These are phyloP conservation scores for Globisporangium carolinianum DNA, from an alignment of 352 stramenopile genomes.

Conservation along the genomic window DNA sequence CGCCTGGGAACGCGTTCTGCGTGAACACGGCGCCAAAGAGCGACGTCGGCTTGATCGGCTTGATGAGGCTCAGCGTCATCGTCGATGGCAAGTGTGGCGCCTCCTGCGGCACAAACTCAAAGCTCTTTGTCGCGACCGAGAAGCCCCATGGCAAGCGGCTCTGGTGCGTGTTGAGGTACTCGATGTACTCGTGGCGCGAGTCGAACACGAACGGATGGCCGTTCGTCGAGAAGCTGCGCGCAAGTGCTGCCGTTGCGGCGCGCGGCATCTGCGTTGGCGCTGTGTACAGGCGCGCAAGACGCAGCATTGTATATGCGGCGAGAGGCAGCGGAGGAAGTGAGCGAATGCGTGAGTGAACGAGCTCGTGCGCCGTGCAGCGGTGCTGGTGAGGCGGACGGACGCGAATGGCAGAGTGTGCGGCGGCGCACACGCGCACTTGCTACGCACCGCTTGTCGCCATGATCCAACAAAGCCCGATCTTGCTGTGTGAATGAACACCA, in stretches of 20 bases:
- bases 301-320: neutral
- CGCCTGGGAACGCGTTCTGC: slow-evolving; percentile 86
- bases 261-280: neutral
- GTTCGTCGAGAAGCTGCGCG: slow-evolving; percentile 24
- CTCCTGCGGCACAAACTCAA: slow-evolving; percentile 82
- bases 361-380: no score
- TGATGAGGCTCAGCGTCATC: slow-evolving; percentile 89
- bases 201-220: slow-evolving; percentile 71
- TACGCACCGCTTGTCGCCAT: no score
- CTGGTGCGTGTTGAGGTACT: slow-evolving; percentile 67
- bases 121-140: slow-evolving; percentile 66
- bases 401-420: no score
- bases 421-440: no score
- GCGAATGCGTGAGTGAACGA: no score
- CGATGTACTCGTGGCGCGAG: slow-evolving; percentile 76
- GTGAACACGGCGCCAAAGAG: slow-evolving; percentile 90
- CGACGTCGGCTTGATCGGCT: slow-evolving; percentile 72
- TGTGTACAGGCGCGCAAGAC: neutral
- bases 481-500: no score
- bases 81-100: slow-evolving; percentile 64
- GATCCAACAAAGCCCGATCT: no score
- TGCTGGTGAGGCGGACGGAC: no score
- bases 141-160: slow-evolving; percentile 85
- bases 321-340: no score
- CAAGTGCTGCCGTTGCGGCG: neutral